Percentiles rank a stretch among this genome's conserved stretches.
Conservation (phyloP, 2,329 filamentous ascomycete genomes). For the Gnomoniopsis sp. region DNA sequence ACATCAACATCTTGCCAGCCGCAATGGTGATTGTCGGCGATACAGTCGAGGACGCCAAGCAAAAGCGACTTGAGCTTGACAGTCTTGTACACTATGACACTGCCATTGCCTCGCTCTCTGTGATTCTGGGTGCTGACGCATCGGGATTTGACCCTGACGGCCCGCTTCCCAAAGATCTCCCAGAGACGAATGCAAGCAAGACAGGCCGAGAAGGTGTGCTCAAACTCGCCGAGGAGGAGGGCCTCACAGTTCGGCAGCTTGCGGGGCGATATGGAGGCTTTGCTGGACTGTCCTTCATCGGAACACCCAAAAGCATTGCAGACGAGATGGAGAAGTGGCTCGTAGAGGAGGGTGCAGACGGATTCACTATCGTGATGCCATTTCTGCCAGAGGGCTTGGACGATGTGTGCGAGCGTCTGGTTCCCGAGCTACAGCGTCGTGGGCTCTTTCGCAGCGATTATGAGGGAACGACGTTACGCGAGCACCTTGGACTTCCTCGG, state of each 20-base stretch:
- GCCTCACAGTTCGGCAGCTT: conserved; percentile 47
- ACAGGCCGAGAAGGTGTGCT: conserved; percentile 41
- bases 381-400: conserved; percentile 49
- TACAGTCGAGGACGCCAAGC: conserved; percentile 43
- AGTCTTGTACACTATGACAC: conserved; percentile 52
- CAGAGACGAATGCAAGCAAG: conserved; percentile 53
- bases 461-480: conserved; percentile 47
- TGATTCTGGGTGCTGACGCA: conserved; percentile 44
- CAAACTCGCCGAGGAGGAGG: conserved; percentile 46
- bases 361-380: conserved; percentile 48
- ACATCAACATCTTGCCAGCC: conserved; percentile 50
- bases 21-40: conserved; percentile 49
- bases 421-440: conserved; percentile 49
- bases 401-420: conserved; percentile 41
- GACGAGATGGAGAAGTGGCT: conserved; percentile 48
- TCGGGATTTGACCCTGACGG: conserved; percentile 46
- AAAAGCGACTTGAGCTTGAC: conserved; percentile 46
- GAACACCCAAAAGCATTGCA: conserved; percentile 44
- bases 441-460: conserved; percentile 51
- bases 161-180: conserved; percentile 44
- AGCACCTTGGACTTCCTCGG: conserved; percentile 50
- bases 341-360: conserved; percentile 43
- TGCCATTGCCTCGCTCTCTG: conserved; percentile 48
- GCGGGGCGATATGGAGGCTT: conserved; percentile 48
- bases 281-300: conserved; percentile 47